Percentiles rank a stretch among this genome's conserved stretches.
These are phyloP conservation scores for Phytophthora ohioensis DNA, from an alignment of 352 stramenopile genomes.

Conservation along the genomic window DNA sequence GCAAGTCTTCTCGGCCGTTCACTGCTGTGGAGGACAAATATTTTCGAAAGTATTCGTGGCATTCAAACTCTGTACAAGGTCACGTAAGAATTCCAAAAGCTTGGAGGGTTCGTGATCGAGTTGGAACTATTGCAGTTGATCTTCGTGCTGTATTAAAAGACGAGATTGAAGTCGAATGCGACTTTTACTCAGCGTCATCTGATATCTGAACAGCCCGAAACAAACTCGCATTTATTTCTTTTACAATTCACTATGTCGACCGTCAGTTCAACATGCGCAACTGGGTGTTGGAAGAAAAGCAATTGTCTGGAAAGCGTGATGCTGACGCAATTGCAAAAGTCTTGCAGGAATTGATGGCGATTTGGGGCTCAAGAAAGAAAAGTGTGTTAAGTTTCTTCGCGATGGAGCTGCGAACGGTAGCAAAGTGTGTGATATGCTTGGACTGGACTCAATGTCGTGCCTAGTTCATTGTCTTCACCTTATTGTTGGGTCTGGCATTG, in stretches of 20 bases:
- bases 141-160: neutral
- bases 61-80: neutral
- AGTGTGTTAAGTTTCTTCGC: neutral
- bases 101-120: conserved; percentile 1
- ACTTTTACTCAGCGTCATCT: conserved; percentile 5
- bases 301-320: conserved; percentile 1
- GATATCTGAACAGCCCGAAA: conserved; percentile 14
- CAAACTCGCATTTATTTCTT: conserved; percentile 2
- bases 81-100: neutral
- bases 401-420: neutral
- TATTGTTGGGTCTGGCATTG: conserved; percentile 3
- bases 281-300: conserved; percentile 8
- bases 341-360: neutral
- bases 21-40: neutral
- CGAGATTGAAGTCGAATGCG: neutral
- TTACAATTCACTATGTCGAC: conserved; percentile 9
- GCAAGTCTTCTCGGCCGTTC: neutral
- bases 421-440: conserved; percentile 1
- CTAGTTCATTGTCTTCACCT: conserved; percentile 7
- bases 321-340: neutral
- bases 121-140: neutral
- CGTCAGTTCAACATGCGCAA: neutral
- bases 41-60: conserved; percentile 6
- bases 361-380: neutral
- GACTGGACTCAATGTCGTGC: conserved; percentile 2